A percentile compares a stretch with the other conserved stretches of the same genome.
Evolutionary conservation across 805 yeast species (phyloP).

Genomic region (Metschnikowia bowlesiae): DNA sequence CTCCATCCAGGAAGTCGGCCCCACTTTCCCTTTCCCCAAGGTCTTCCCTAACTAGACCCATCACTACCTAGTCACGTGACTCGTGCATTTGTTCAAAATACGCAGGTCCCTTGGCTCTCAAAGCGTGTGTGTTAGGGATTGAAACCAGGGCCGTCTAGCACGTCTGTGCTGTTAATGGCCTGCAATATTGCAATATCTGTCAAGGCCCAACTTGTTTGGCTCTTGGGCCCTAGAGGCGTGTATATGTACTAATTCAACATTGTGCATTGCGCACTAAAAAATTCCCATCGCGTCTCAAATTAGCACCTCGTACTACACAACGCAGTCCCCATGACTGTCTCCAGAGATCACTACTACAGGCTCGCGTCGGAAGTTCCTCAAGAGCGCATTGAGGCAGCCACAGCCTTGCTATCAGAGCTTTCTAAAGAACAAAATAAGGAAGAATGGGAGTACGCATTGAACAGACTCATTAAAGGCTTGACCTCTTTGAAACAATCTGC

Average conservation of each 20-base stretch:
- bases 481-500: constrained; percentile 80
- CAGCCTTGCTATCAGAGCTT: constrained; percentile 59
- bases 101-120: constrained; percentile 2
- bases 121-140: not conserved
- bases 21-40: constrained; percentile 84
- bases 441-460: constrained; percentile 81
- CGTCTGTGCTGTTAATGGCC: too few species aligned
- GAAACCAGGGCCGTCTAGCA: too few species aligned
- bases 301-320: not conserved
- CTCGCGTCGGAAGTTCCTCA: constrained; percentile 71
- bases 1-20: constrained; percentile 91
- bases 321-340: constrained; percentile 41
- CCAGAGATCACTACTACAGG: constrained; percentile 71
- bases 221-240: not conserved
- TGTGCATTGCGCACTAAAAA: constrained; percentile 4
- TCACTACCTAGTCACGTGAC: not conserved
- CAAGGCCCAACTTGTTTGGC: not conserved
- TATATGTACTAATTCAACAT: constrained; percentile 16
- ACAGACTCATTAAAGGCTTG: constrained; percentile 75
- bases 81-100: constrained; percentile 15
- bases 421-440: constrained; percentile 33
- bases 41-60: constrained; percentile 29
- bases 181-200: too few species aligned
- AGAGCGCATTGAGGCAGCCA: constrained; percentile 72
- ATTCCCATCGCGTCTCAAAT: constrained; percentile 4